Evolutionary conservation across 768 basidiomycete species (phyloP).

Genomic region (Phlebiopsis flavidoalba): DNA sequence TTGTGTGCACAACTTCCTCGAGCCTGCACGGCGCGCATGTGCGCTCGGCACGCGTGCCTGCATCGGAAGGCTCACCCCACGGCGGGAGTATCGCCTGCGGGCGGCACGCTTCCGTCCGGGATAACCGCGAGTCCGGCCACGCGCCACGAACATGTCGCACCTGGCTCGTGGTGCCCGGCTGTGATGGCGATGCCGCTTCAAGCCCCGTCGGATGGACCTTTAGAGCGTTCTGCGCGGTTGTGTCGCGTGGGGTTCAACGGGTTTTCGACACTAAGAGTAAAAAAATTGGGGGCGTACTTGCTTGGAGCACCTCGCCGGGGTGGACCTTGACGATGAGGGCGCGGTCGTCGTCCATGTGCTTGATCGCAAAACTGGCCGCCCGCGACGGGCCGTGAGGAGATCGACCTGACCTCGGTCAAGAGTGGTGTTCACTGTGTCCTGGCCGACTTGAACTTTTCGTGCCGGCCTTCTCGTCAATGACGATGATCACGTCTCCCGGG

Average conservation of each 20-base stretch:
- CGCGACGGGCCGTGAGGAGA: slow-evolving; percentile 85
- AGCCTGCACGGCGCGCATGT: no score
- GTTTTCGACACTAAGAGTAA: background rate
- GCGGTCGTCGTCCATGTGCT: slow-evolving; percentile 85
- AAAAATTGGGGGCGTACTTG: slow-evolving; percentile 62
- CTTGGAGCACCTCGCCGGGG: slow-evolving; percentile 89
- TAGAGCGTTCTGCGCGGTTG: slow-evolving; percentile 63
- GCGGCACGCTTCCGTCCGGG: slow-evolving; percentile 60
- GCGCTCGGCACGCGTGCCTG: slow-evolving; percentile 74
- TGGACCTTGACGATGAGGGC: slow-evolving; percentile 77
- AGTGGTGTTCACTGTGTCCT: slow-evolving; percentile 90
- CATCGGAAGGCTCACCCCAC: slow-evolving; percentile 81
- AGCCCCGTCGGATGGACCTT: slow-evolving; percentile 94
- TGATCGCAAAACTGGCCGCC: slow-evolving; percentile 88
- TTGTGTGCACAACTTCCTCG: slow-evolving; percentile 65
- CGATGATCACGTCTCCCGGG: slow-evolving; percentile 93
- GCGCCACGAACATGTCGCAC: slow-evolving; percentile 92
- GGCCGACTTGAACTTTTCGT: slow-evolving; percentile 83
- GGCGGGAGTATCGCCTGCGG: slow-evolving; percentile 62
- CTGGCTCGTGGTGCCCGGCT: slow-evolving; percentile 95
- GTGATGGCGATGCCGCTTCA: slow-evolving; percentile 99
- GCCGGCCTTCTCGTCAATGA: slow-evolving; percentile 90
- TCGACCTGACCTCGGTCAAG: slow-evolving; percentile 82
- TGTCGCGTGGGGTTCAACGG: background rate
- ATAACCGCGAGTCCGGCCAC: no score